Conservation (phyloP, 1,284 basidiomycete genomes). For the Apiotrichum laibachii region DNA sequence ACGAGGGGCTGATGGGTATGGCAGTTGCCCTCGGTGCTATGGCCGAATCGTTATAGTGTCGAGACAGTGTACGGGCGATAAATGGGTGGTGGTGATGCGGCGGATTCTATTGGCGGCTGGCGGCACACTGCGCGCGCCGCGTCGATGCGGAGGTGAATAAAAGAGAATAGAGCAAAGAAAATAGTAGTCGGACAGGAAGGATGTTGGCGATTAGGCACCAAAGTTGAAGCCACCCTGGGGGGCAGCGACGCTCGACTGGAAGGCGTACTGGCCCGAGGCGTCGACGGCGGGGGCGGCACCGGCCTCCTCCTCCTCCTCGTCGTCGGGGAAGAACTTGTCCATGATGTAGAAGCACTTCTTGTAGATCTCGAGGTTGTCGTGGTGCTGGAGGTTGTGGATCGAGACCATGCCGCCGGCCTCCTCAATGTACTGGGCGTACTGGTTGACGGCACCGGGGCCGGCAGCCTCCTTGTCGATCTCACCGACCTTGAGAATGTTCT, state of each 20-base stretch:
- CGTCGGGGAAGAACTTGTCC: conserved; percentile 63
- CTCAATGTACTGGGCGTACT: conserved; percentile 92
- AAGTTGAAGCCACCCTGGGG: conserved; percentile 96
- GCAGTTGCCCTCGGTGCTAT: conserved; percentile 22
- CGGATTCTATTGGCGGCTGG: conserved; percentile 15
- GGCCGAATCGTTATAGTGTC: conserved; percentile 20
- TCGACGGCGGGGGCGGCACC: conserved; percentile 79
- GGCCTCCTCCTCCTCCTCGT: conserved; percentile 60
- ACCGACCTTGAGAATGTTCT: conserved; percentile 98
- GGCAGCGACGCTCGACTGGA: conserved; percentile 64
- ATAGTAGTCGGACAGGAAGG: background rate
- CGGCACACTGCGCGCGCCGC: conserved; percentile 12
- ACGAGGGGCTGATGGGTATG: conserved; percentile 15
- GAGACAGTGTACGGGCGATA: conserved; percentile 13
- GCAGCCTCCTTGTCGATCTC: conserved; percentile 88
- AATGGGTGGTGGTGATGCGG: conserved; percentile 14
- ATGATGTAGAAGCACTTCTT: conserved; percentile 99
- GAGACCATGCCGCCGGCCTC: conserved; percentile 98
- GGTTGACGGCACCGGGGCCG: conserved; percentile 81
- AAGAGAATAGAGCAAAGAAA: conserved; percentile 1
- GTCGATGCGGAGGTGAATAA: conserved; percentile 3
- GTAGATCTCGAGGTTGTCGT: conserved; percentile 98
- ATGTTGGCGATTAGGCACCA: conserved; percentile 12
- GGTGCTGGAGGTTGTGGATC: conserved; percentile 98
- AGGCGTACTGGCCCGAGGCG: conserved; percentile 81